Base-by-base conservation (phyloP, 2,329 filamentous ascomycete species). In the Trichoderma brevicompactum region DNA sequence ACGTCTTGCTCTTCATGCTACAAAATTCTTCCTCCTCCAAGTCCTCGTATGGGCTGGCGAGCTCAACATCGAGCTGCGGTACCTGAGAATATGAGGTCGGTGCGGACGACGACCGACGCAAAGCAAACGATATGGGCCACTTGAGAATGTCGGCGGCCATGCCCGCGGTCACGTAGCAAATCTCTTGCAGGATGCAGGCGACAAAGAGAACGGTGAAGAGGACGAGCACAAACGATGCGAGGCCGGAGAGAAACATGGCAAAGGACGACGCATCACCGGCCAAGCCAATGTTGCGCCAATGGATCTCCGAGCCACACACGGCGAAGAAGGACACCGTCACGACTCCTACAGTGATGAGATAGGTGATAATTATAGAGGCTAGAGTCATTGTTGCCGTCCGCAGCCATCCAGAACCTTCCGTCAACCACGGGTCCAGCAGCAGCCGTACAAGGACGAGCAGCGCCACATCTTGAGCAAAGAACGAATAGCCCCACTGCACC, bases 241-340 rank as follows among this genome's bases (percentile, higher is more conserved):
- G 67, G 12, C 73, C 73, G 8, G 72, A 70, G 7, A 74, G 61
- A 7, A 74, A 69, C 50, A 74, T 65, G 12, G 65, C 67, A 23
- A 71, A 71, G 2, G 70, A 72, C 15, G 68, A 67, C 7, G 72
- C 67, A 49, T 73, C 72, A 5, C 67, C 55, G 0, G 72, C 73
- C 46, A 74, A 62, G 3, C 66, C 70, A 17, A 72, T 69, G 53
- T 74, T 74, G 13, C 72, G 70, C 73, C 73, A 74, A 44, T 73
- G 72, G 17, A 74, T 70, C 54, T 74, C 73, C 0, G 72, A 70
- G 15, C 70, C 70, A 6, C 71, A 70, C 9, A 76, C 71, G 8
- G 68, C 60, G 64, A 76, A 78, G 49, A 78, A 78, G 3, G 75
- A 72, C 2, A 77, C 70, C 60, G 65, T 71, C 41, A 72, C 65